Conservation (phyloP, 2,329 filamentous ascomycete species). For the Ceratocystis papillata region DNA sequence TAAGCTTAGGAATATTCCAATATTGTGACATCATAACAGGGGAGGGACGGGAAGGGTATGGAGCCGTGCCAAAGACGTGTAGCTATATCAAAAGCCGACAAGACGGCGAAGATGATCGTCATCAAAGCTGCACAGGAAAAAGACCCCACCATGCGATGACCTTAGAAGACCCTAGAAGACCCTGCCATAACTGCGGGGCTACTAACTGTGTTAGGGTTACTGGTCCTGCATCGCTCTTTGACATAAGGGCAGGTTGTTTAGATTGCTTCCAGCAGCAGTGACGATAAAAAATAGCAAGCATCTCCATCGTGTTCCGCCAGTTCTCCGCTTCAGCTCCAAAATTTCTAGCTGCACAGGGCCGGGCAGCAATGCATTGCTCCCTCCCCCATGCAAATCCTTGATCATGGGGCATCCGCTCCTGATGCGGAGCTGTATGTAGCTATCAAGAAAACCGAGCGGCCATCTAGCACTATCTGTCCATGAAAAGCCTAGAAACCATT, state of each 20-base stretch:
- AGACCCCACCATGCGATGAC: too few species aligned
- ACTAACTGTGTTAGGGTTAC: not conserved
- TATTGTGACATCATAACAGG: conserved; percentile 17
- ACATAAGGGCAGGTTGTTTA: too few species aligned
- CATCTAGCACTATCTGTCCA: too few species aligned
- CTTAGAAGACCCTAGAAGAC: not conserved
- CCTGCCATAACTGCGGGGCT: not conserved
- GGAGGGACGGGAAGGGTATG: not conserved
- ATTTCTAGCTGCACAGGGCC: not conserved
- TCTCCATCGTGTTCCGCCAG: not conserved
- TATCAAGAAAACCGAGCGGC: too few species aligned
- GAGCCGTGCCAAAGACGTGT: not conserved
- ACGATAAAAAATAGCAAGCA: not conserved
- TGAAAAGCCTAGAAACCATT: too few species aligned
- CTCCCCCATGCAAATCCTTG: not conserved
- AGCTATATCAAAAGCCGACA: not conserved
- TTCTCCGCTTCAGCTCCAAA: too few species aligned
- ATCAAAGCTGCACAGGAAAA: too few species aligned
- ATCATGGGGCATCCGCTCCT: too few species aligned
- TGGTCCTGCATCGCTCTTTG: too few species aligned
- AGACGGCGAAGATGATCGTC: not conserved
- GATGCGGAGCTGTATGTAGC: too few species aligned
- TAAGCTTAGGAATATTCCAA: conserved; percentile 33
- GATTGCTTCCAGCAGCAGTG: too few species aligned
- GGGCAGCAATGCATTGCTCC: not conserved